Conservation (phyloP, 257 asterid genomes). For the Prunella vulgaris region DNA sequence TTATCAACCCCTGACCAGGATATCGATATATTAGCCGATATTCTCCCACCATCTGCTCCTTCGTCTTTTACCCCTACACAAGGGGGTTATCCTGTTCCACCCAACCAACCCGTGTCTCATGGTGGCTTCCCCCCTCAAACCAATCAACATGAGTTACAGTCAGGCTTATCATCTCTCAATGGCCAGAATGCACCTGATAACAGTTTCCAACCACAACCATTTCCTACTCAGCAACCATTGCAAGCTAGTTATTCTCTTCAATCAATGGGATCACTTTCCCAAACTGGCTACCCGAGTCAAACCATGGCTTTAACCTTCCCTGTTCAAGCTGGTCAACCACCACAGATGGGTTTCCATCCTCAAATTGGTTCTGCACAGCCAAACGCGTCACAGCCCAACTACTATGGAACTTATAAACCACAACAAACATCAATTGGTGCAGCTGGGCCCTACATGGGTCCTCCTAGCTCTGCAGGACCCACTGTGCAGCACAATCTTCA, state of each 20-base stretch:
- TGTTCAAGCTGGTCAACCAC: conserved; percentile 40
- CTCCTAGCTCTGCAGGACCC: conserved; percentile 46
- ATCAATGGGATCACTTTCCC: conserved; percentile 27
- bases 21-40: conserved; percentile 84
- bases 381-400: conserved; percentile 41
- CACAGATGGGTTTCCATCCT: conserved; percentile 41
- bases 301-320: conserved; percentile 35
- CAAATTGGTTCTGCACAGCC: conserved; percentile 3
- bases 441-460: conserved; percentile 33
- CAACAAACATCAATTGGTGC: conserved; percentile 38
- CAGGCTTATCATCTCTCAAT: conserved; percentile 32
- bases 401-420: conserved; percentile 45
- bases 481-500: conserved; percentile 38
- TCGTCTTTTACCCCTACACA: conserved; percentile 35
- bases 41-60: conserved; percentile 74
- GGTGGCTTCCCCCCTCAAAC: conserved; percentile 38
- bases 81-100: conserved; percentile 34
- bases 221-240: conserved; percentile 43
- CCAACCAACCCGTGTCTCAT: conserved; percentile 31
- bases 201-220: conserved; percentile 37
- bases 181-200: conserved; percentile 33
- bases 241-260: conserved; percentile 43
- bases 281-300: conserved; percentile 32
- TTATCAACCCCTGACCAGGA: conserved; percentile 41
- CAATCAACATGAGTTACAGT: conserved; percentile 33